Evolutionary conservation across 192 early-diverging fungal species (phyloP).

Genomic region (Coemansia aciculifera): DNA sequence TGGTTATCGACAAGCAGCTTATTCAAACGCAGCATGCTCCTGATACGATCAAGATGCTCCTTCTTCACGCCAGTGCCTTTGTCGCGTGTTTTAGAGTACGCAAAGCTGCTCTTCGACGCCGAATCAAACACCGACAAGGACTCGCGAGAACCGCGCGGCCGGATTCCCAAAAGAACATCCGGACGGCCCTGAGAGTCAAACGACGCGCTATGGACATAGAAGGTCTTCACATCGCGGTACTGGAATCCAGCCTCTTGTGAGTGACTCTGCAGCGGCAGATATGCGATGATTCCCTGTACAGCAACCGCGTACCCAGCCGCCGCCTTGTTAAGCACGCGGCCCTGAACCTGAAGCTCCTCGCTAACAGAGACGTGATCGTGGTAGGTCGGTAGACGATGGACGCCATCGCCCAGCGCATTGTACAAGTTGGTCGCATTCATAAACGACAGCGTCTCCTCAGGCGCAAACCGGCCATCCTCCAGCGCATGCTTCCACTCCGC

Average conservation of each 20-base stretch:
- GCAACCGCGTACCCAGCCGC: constrained; percentile 59
- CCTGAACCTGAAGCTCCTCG: constrained; percentile 57
- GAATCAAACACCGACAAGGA: background rate
- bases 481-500: constrained; percentile 58
- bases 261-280: constrained; percentile 40
- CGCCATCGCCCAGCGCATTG: constrained; percentile 34
- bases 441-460: constrained; percentile 45
- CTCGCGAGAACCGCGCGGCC: constrained; percentile 31
- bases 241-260: constrained; percentile 32
- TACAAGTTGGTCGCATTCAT: constrained; percentile 38
- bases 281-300: constrained; percentile 64
- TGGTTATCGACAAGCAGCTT: background rate
- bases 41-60: constrained; percentile 12
- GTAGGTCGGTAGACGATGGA: constrained; percentile 60
- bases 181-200: constrained; percentile 49
- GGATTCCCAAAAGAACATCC: constrained; percentile 22
- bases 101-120: constrained; percentile 12
- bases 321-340: constrained; percentile 61
- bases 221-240: constrained; percentile 57
- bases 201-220: constrained; percentile 64
- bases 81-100: background rate
- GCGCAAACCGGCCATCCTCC: constrained; percentile 35
- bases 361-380: constrained; percentile 45
- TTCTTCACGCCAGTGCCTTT: background rate
- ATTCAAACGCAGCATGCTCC: constrained; percentile 14